Conservation (phyloP, 495 filamentous ascomycete genomes). For the Hypomontagnella submonticulosa region DNA sequence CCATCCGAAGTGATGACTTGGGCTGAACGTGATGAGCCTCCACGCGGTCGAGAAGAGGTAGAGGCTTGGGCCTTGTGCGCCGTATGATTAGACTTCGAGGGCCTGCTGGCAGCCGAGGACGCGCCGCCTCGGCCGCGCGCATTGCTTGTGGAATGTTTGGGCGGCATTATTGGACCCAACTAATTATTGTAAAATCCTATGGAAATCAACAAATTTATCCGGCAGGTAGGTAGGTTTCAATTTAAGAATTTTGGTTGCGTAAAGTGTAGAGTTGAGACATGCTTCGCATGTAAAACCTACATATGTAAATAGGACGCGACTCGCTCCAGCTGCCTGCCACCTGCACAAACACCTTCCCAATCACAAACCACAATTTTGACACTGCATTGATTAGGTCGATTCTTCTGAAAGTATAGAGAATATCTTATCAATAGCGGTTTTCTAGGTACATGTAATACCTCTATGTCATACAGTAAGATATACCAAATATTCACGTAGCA, state of each 20-base stretch:
- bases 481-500: constrained; percentile 26
- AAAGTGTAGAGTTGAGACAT: constrained; percentile 1
- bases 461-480: not conserved
- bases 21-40: constrained; percentile 6
- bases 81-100: constrained; percentile 10
- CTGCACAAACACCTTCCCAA: constrained; percentile 19
- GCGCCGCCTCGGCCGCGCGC: constrained; percentile 27
- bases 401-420: too few species aligned
- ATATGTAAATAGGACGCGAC: constrained; percentile 1
- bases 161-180: constrained; percentile 22
- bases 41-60: constrained; percentile 26
- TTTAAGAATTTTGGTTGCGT: too few species aligned
- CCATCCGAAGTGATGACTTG: constrained; percentile 20
- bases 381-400: too few species aligned
- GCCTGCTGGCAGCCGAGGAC: constrained; percentile 21
- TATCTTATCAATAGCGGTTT: too few species aligned
- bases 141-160: constrained; percentile 29
- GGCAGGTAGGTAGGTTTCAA: too few species aligned
- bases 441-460: too few species aligned
- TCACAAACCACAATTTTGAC: constrained; percentile 1
- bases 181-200: not conserved
- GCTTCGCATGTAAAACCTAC: not conserved
- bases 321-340: constrained; percentile 34
- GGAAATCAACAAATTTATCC: not conserved
- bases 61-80: constrained; percentile 16